phyloP scores from a whole-genome alignment of 805 yeast genomes.

The Candida vartiovaarae region DNA sequence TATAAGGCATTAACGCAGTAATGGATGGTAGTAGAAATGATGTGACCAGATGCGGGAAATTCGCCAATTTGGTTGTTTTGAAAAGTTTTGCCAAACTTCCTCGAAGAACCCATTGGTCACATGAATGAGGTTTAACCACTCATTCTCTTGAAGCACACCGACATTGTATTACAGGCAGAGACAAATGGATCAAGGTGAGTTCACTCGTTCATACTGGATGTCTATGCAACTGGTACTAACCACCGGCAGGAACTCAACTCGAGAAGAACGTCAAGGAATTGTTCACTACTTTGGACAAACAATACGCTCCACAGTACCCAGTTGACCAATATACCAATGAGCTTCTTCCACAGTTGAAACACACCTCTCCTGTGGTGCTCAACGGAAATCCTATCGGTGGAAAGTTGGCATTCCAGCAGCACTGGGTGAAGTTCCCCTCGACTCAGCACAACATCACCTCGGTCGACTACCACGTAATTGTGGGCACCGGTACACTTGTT shows the following conservation, averaged over 20 bases:
- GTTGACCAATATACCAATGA: conserved; percentile 17
- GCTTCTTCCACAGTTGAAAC: conserved; percentile 40
- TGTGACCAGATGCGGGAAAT: too few relatives aligned
- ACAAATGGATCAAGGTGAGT: conserved; percentile 1
- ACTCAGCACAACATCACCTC: conserved; percentile 60
- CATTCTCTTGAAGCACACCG: too few relatives aligned
- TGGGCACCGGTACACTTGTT: conserved; percentile 51
- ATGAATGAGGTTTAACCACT: too few relatives aligned
- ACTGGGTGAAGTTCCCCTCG: conserved; percentile 49
- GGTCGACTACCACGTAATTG: conserved; percentile 59
- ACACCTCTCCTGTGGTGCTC: conserved; percentile 45
- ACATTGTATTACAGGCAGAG: too few relatives aligned
- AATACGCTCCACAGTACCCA: conserved; percentile 8
- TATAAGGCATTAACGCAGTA: too few relatives aligned
- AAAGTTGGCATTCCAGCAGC: conserved; percentile 45
- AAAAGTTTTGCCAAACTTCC: too few relatives aligned
- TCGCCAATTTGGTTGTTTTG: too few relatives aligned
- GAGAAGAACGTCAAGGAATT: conserved; percentile 21
- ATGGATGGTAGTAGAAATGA: too few relatives aligned
- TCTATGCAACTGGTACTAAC: not conserved
- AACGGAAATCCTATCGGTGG: conserved; percentile 54
- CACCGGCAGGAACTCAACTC: conserved; percentile 6
- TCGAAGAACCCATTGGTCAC: too few relatives aligned
- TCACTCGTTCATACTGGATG: not conserved
- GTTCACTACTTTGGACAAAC: conserved; percentile 20